Base-by-base conservation (phyloP, 1,284 basidiomycete species). In the Anthracocystis walkeri region DNA sequence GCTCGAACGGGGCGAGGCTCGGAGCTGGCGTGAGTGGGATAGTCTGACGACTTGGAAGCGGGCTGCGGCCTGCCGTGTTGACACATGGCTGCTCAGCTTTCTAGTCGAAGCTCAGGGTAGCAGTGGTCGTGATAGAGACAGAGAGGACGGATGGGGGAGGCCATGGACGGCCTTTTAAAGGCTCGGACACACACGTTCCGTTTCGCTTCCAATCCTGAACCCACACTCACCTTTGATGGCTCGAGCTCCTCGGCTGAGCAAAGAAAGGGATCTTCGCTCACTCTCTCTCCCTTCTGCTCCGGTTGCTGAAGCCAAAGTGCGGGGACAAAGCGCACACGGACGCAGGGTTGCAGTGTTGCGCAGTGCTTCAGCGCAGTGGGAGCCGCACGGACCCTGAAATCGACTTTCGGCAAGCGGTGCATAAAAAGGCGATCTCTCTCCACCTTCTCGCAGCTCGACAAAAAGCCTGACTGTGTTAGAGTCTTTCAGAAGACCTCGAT, bases 1-100 rank as follows among this genome's bases (percentile, higher is more conserved):
- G 68, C 66, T 48, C 79, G 73, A 16, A 81, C 77, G 8, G 79
- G 76, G 7, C 77, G 67, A 45, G 72, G 53, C 35, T 72, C 73
- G 25, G 66, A 40, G 23, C 66, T 63, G 41, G 76, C 56, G 11
- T 76, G 66, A 4, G 57, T 57, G 7, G 73, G 73, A 35, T 75
- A 75, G 58, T 65, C 66, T 18, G 59, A 49, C 44, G 62, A 61
- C 50, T 65, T 65, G 67, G 54, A 57, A 48, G 61, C 20, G 61
- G 58, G 54, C 41, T 61, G 67, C 54, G 62, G 62, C 52, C 51
- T 54, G 49, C 56, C 65, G 65, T 74, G 68, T 49, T 71, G 68
- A 61, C 68, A 71, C 68, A 71, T 71, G 55, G 56, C 56, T 58
- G 49, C 41, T 31, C 35, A 61, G 27, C 25, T 44, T 11, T 21